These are phyloP conservation scores for Coprinellus micaceus DNA, from an alignment of 768 basidiomycete species.

Conservation along the genomic window DNA sequence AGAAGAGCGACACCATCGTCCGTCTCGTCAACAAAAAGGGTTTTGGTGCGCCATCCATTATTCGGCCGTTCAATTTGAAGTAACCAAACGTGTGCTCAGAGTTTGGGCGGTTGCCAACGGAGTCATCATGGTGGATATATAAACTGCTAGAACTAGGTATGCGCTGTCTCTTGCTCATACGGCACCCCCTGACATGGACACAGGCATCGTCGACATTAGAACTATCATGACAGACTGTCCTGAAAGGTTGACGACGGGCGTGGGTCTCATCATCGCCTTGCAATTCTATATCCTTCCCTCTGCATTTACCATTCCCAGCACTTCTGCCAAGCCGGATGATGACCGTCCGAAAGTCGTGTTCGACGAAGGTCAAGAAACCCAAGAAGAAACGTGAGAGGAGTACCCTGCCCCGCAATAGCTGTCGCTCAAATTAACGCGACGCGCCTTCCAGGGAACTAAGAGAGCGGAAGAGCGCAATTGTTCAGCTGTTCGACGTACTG, in stretches of 20 bases:
- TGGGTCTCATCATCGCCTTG: conserved; percentile 73
- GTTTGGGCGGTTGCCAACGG: conserved; percentile 72
- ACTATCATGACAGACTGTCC: conserved; percentile 80
- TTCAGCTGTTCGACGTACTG: conserved; percentile 69
- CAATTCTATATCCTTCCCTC: conserved; percentile 63
- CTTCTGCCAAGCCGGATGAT: conserved; percentile 29
- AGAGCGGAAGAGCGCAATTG: conserved; percentile 72
- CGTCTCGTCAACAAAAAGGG: conserved; percentile 62
- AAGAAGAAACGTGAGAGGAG: conserved; percentile 55
- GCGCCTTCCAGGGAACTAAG: conserved; percentile 48
- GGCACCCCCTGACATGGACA: background rate
- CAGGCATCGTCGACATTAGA: conserved; percentile 65
- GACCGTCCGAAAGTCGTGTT: conserved; percentile 41
- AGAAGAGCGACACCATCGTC: conserved; percentile 60
- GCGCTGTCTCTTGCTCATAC: conserved; percentile 7
- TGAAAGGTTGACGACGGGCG: conserved; percentile 63
- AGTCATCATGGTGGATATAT: conserved; percentile 69
- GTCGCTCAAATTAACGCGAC: too few species aligned
- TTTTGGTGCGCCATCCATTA: conserved; percentile 50
- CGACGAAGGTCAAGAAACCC: conserved; percentile 77
- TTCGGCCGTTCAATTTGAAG: too few species aligned
- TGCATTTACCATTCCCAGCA: conserved; percentile 58
- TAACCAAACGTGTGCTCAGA: too few species aligned
- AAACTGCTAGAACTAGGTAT: conserved; percentile 69
- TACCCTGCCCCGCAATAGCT: background rate